Percentiles rank a stretch among this genome's conserved stretches.
Evolutionary conservation across 139 green algal genomes (phyloP).

Genomic region (Chlorella sorokiniana): DNA sequence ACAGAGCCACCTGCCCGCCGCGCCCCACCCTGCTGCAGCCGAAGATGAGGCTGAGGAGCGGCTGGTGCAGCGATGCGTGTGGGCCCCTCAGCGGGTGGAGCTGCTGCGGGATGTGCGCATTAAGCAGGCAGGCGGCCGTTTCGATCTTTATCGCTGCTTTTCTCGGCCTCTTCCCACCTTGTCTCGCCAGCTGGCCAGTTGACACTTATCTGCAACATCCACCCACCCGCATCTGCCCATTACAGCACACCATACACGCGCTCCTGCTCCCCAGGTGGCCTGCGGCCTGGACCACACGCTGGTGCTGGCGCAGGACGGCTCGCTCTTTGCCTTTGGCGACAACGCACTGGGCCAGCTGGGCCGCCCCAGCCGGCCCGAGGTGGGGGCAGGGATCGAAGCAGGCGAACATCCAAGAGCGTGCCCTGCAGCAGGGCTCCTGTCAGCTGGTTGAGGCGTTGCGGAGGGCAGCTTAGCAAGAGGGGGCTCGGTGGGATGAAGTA

Average conservation of each 20-base stretch:
- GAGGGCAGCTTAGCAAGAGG: too few relatives aligned
- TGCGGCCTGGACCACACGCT: slow-evolving; percentile 51
- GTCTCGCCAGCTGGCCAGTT: too few relatives aligned
- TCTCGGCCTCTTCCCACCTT: too few relatives aligned
- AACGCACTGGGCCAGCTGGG: slow-evolving; percentile 48
- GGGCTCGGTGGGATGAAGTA: too few relatives aligned
- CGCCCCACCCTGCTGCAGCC: not conserved
- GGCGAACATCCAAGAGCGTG: too few relatives aligned
- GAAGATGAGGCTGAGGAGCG: slow-evolving; percentile 38
- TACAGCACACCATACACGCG: too few relatives aligned
- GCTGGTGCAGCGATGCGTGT: slow-evolving; percentile 32
- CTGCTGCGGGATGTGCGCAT: slow-evolving; percentile 22
- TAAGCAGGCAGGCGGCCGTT: not conserved
- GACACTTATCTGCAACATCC: too few relatives aligned
- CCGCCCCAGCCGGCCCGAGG: not conserved
- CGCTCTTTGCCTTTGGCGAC: slow-evolving; percentile 49
- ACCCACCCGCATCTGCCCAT: too few relatives aligned
- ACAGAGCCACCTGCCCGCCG: not conserved
- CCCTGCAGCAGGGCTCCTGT: too few relatives aligned
- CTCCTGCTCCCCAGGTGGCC: slow-evolving; percentile 22
- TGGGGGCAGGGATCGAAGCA: too few relatives aligned
- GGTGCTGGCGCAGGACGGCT: slow-evolving; percentile 29
- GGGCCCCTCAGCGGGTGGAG: slow-evolving; percentile 32
- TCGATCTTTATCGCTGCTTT: too few relatives aligned
- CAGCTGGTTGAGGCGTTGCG: too few relatives aligned